Percentiles rank a stretch among this genome's conserved stretches.
Evolutionary conservation across 2,329 filamentous ascomycete genomes (phyloP).

Genomic region (Neocucurbitaria cava): DNA sequence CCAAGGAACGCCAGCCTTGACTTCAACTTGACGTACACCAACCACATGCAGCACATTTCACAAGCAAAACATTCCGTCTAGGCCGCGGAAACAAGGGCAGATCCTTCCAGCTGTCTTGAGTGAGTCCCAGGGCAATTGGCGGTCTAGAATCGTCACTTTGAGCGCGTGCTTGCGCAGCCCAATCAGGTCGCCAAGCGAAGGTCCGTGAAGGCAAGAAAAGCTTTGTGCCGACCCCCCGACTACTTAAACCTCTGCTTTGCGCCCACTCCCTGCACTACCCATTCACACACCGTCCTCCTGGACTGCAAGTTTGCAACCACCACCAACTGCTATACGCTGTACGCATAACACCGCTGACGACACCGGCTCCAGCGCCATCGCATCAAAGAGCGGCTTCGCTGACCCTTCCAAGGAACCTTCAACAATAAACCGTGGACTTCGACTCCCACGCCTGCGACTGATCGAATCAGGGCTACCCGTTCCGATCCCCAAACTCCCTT

Average conservation of each 20-base stretch:
- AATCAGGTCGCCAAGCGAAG: constrained; percentile 8
- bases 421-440: constrained; percentile 20
- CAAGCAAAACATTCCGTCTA: neutral
- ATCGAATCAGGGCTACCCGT: constrained; percentile 24
- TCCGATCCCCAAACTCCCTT: constrained; percentile 25
- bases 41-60: neutral
- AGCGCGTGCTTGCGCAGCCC: constrained; percentile 10
- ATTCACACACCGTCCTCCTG: constrained; percentile 34
- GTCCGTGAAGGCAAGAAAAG: constrained; percentile 10
- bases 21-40: constrained; percentile 3
- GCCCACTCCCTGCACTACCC: constrained; percentile 18
- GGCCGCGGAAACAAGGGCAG: constrained; percentile 6
- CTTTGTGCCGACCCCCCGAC: constrained; percentile 12
- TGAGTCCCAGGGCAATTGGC: neutral
- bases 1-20: neutral
- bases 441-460: constrained; percentile 35
- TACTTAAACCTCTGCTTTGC: constrained; percentile 19
- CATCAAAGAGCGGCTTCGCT: constrained; percentile 16
- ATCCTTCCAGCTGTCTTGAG: neutral
- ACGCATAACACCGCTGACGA: constrained; percentile 3
- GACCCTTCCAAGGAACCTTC: constrained; percentile 20
- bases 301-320: constrained; percentile 22
- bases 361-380: constrained; percentile 15
- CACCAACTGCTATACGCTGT: constrained; percentile 1
- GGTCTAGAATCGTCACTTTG: constrained; percentile 7